phyloP scores from a whole-genome alignment of 768 basidiomycete genomes.

The Leccinum variicolor region DNA sequence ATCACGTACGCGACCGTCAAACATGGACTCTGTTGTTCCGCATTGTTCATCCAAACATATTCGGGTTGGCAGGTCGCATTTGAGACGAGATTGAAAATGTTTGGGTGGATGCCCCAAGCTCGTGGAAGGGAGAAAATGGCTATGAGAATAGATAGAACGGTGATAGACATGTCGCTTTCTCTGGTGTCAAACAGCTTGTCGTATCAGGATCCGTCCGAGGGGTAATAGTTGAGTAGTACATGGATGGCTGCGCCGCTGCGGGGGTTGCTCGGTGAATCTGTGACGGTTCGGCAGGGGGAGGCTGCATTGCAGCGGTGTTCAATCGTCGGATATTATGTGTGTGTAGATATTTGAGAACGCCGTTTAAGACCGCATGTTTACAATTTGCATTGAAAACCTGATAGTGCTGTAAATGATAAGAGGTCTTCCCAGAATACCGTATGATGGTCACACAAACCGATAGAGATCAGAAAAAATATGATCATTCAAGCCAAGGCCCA shows the following conservation, averaged over 20 bases:
- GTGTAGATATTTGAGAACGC: neutral
- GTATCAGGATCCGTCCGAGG: neutral
- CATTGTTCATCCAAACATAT: slow-evolving; percentile 28
- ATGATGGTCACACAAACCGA: too few species aligned
- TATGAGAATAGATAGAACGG: neutral
- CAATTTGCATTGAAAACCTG: neutral
- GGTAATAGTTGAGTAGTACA: neutral
- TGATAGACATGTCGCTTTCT: slow-evolving; percentile 1
- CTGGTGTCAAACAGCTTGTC: neutral
- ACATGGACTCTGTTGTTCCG: slow-evolving; percentile 16
- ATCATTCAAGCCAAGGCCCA: neutral
- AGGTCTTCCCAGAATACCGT: neutral
- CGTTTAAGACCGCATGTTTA: neutral
- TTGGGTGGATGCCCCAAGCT: slow-evolving; percentile 9
- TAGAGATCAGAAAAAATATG: neutral
- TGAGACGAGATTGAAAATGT: slow-evolving; percentile 7
- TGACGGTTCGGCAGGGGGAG: neutral
- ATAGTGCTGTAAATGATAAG: neutral
- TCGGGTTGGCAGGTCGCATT: slow-evolving; percentile 14
- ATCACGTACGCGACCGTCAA: slow-evolving; percentile 30
- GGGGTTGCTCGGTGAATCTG: neutral
- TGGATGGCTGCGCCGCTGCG: neutral
- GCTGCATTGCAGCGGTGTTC: slow-evolving; percentile 8
- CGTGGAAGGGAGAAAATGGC: neutral
- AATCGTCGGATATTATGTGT: neutral